Evolutionary conservation across 441 rosid species (phyloP).

Genomic region (Jatropha multifida): DNA sequence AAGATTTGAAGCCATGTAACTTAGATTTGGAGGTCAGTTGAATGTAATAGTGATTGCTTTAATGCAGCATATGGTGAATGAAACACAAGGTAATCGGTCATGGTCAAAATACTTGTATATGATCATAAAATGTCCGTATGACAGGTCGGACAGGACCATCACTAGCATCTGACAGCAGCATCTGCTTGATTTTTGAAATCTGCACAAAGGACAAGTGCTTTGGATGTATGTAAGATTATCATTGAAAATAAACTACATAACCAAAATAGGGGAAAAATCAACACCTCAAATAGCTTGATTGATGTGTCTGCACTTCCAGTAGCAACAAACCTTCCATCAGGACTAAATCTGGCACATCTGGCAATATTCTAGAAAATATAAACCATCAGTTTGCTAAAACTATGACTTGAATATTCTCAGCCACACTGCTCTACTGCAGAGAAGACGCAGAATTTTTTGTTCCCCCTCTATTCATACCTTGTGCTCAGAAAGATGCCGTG

Average conservation of each 20-base stretch:
- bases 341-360: constrained; percentile 87
- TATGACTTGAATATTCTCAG: neutral
- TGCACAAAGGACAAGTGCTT: constrained; percentile 29
- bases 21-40: neutral
- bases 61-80: neutral
- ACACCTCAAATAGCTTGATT: constrained; percentile 84
- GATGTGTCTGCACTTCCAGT: constrained; percentile 93
- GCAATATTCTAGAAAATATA: constrained; percentile 61
- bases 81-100: constrained; percentile 13
- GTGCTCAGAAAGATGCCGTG: constrained; percentile 70
- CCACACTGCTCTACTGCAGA: constrained; percentile 4
- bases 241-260: constrained; percentile 7
- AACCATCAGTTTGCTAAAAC: constrained; percentile 30
- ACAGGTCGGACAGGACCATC: constrained; percentile 72
- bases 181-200: constrained; percentile 82
- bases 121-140: constrained; percentile 85
- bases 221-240: neutral
- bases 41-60: neutral
- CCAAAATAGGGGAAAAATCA: neutral
- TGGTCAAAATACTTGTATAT: constrained; percentile 51
- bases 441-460: neutral
- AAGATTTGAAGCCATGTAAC: neutral
- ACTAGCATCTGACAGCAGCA: constrained; percentile 61
- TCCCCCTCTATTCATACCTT: constrained; percentile 43
- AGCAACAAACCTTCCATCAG: constrained; percentile 80